These are phyloP conservation scores for Fragaria nilgerrensis DNA, from an alignment of 306 rosid species.

Conservation along the genomic window DNA sequence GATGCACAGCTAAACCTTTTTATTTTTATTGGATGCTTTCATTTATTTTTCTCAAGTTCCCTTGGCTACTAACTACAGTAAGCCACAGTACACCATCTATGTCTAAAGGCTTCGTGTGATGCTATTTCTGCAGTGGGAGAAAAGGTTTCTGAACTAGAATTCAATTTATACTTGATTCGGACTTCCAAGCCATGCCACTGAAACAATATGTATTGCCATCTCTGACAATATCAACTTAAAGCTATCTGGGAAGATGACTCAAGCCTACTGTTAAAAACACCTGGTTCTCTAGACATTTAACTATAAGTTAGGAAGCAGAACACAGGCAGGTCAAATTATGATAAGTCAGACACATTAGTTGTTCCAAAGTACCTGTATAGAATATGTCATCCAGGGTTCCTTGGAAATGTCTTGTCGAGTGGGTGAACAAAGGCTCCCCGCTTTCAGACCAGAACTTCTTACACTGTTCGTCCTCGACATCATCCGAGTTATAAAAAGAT, in stretches of 20 bases:
- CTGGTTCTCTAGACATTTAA: background rate
- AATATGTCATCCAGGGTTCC: slow-evolving; percentile 36
- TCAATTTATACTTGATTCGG: background rate
- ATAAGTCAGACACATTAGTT: background rate
- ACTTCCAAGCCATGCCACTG: background rate
- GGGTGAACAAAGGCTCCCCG: slow-evolving; percentile 26
- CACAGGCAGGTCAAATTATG: background rate
- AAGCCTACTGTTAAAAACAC: background rate
- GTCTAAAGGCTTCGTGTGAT: background rate
- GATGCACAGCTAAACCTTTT: too few species aligned
- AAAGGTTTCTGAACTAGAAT: background rate
- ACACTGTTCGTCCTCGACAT: slow-evolving; percentile 3
- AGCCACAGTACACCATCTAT: background rate
- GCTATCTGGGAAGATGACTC: background rate
- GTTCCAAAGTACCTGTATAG: slow-evolving; percentile 20
- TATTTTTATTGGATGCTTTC: too few species aligned
- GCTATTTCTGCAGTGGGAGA: background rate
- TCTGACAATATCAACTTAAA: background rate
- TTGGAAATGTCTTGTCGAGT: background rate
- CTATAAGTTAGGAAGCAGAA: background rate
- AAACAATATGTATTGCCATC: background rate
- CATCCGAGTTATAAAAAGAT: background rate
- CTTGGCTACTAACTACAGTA: too few species aligned
- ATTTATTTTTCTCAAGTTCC: background rate
- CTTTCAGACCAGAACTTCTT: slow-evolving; percentile 7